A percentile compares a stretch with the other conserved stretches of the same genome.
phyloP scores from a whole-genome alignment of 768 basidiomycete genomes.

The Botryobasidium botryosum region DNA sequence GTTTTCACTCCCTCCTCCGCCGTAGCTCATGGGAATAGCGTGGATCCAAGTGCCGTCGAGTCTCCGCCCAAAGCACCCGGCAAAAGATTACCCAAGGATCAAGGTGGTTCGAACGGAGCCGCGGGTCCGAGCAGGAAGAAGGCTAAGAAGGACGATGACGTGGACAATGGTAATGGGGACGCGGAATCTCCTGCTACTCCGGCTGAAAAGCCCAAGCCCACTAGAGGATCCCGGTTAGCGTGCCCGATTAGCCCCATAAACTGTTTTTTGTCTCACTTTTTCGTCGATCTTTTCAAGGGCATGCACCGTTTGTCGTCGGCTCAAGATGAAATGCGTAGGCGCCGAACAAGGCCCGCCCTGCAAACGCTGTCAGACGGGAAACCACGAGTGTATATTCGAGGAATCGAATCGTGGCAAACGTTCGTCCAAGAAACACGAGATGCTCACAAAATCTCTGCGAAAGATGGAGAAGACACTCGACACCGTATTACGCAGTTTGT shows the following conservation, averaged over 20 bases:
- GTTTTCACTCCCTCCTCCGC: too few relatives aligned
- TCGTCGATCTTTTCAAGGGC: constrained; percentile 33
- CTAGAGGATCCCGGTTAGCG: constrained; percentile 64
- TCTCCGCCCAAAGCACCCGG: too few relatives aligned
- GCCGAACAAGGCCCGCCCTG: constrained; percentile 82
- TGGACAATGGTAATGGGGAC: constrained; percentile 25
- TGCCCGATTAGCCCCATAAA: constrained; percentile 4
- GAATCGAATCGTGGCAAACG: constrained; percentile 92
- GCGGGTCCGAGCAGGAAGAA: too few relatives aligned
- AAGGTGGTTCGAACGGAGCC: too few relatives aligned
- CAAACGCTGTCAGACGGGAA: constrained; percentile 46
- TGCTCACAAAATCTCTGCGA: constrained; percentile 40
- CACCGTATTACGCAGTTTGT: constrained; percentile 75
- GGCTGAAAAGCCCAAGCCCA: constrained; percentile 62
- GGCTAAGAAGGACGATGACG: constrained; percentile 39
- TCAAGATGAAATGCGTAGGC: constrained; percentile 89
- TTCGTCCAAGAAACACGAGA: constrained; percentile 75
- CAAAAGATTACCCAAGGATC: too few relatives aligned
- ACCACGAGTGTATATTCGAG: constrained; percentile 65
- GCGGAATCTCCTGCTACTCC: constrained; percentile 34
- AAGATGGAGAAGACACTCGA: constrained; percentile 92
- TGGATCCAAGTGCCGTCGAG: too few relatives aligned
- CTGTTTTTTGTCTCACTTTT: constrained; percentile 10
- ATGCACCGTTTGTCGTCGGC: constrained; percentile 77
- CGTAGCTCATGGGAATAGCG: too few relatives aligned